phyloP scores from a whole-genome alignment of 116 monocot genomes.

The Posidonia oceanica region DNA sequence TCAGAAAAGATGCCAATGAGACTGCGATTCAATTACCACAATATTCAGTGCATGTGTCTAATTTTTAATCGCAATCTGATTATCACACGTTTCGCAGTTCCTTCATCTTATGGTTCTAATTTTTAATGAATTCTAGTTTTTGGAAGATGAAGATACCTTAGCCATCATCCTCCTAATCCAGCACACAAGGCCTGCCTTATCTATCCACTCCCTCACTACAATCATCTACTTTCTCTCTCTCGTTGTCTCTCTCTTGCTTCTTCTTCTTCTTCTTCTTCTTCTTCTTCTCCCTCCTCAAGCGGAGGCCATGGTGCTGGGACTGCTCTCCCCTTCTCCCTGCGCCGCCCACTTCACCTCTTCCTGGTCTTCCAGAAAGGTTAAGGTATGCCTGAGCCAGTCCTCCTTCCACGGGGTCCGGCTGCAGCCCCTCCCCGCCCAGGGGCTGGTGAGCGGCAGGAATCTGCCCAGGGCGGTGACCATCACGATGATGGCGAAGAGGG shows the following conservation, averaged over 20 bases:
- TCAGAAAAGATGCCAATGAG: too few species aligned
- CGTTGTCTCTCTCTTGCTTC: background rate
- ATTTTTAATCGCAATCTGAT: too few species aligned
- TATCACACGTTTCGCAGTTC: too few species aligned
- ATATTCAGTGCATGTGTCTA: too few species aligned
- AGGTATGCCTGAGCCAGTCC: constrained; percentile 2
- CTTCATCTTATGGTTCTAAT: too few species aligned
- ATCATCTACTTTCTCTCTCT: too few species aligned
- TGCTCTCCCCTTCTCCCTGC: constrained; percentile 1
- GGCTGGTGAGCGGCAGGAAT: background rate
- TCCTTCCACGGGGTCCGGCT: constrained; percentile 13
- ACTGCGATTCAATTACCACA: too few species aligned
- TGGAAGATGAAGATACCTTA: too few species aligned
- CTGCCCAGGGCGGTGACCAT: constrained; percentile 3
- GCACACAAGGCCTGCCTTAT: too few species aligned
- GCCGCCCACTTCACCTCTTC: background rate
- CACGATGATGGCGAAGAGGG: constrained; percentile 71
- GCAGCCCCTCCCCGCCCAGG: background rate
- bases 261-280: background rate
- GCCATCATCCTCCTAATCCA: too few species aligned
- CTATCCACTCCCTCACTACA: too few species aligned
- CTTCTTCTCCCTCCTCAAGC: background rate
- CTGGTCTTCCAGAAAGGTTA: background rate
- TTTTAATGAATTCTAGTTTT: too few species aligned
- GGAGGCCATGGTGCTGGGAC: background rate